phyloP scores from a whole-genome alignment of 2,329 filamentous ascomycete species.

The Hypoxylon sp. region DNA sequence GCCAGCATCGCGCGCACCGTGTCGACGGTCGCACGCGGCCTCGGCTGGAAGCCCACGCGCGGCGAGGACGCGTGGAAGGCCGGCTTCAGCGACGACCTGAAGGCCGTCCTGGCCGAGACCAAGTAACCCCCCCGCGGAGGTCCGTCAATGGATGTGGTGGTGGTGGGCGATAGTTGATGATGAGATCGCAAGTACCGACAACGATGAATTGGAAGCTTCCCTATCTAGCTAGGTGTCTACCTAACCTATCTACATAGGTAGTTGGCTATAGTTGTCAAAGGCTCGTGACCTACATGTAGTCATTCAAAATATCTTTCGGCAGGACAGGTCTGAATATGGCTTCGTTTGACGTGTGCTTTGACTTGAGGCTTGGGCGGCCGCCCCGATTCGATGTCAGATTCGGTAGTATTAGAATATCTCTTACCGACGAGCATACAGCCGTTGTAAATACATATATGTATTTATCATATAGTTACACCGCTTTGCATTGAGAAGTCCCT shows the following conservation, averaged over 20 bases:
- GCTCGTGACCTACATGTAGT: too few species aligned
- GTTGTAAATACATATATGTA: neutral
- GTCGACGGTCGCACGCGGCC: conserved; percentile 36
- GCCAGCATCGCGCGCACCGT: conserved; percentile 42
- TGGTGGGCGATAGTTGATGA: neutral
- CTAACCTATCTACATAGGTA: too few species aligned
- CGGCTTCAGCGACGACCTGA: conserved; percentile 28
- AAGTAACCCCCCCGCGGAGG: neutral
- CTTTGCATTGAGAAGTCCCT: too few species aligned
- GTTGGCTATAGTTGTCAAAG: too few species aligned
- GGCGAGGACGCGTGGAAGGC: conserved; percentile 38
- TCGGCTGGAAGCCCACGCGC: conserved; percentile 47
- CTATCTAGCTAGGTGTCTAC: too few species aligned
- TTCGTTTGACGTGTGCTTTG: too few species aligned
- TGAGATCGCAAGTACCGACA: too few species aligned
- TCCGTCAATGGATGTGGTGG: neutral
- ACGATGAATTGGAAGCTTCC: too few species aligned
- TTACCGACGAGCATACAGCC: neutral
- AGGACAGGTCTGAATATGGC: too few species aligned
- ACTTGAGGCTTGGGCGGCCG: neutral
- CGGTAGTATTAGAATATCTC: neutral
- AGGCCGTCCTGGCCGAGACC: conserved; percentile 20
- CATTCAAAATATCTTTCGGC: too few species aligned
- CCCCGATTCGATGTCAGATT: neutral
- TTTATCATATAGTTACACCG: too few species aligned